phyloP scores from a whole-genome alignment of 345 rosid genomes.

The Eucalyptus marginata region DNA sequence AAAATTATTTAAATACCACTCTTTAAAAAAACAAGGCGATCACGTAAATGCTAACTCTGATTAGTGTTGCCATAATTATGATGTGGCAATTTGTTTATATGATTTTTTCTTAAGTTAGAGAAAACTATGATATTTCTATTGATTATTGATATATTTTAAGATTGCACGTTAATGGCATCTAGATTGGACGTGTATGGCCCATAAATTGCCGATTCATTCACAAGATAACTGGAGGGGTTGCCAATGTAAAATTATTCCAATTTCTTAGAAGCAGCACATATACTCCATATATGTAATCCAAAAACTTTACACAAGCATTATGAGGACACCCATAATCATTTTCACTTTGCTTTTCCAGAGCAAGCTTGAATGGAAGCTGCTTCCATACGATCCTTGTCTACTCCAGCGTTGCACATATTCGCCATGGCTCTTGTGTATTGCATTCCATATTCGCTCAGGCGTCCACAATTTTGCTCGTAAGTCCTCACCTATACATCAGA shows the following conservation, averaged over 20 bases:
- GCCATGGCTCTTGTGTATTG: conserved; percentile 22
- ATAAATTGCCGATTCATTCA: neutral
- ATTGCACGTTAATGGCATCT: too few species aligned
- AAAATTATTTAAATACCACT: neutral
- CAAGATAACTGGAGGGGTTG: neutral
- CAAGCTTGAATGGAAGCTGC: conserved; percentile 14
- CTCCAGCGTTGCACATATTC: conserved; percentile 29
- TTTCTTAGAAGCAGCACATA: neutral
- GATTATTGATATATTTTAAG: neutral
- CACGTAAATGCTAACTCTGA: neutral
- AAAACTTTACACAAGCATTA: neutral
- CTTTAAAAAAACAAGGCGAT: too few species aligned
- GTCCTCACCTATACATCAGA: conserved; percentile 2
- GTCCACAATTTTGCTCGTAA: conserved; percentile 19
- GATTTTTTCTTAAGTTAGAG: neutral
- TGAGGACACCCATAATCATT: neutral
- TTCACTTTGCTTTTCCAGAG: neutral
- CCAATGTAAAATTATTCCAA: neutral
- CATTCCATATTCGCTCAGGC: conserved; percentile 12
- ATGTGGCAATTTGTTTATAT: neutral
- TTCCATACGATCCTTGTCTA: conserved; percentile 3
- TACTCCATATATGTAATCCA: neutral
- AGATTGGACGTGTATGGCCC: neutral
- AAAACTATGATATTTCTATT: neutral
- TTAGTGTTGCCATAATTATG: neutral